phyloP scores from a whole-genome alignment of 345 rosid species.

The Eucalyptus erythrocorys region DNA sequence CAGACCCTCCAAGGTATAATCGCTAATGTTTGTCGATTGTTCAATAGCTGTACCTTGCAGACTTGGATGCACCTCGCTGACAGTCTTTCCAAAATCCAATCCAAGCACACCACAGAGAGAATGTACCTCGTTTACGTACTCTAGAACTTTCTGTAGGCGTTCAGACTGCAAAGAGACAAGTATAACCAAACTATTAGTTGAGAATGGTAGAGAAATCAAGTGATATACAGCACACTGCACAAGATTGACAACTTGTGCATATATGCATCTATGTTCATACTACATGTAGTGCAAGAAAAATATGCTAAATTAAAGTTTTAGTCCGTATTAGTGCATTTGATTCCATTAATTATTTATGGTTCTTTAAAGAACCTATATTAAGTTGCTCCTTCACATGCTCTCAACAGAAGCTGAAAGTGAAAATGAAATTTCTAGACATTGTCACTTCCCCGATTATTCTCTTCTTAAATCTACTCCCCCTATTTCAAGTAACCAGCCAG shows the following conservation, averaged over 20 bases:
- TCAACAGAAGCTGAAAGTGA: background rate
- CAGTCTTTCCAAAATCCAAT: conserved; percentile 68
- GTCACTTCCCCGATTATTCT: background rate
- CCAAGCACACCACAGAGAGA: conserved; percentile 78
- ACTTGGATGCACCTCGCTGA: conserved; percentile 89
- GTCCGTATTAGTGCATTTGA: background rate
- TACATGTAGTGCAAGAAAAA: background rate
- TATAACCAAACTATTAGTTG: background rate
- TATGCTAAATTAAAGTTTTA: background rate
- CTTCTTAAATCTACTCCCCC: background rate
- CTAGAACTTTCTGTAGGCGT: conserved; percentile 77
- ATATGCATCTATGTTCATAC: background rate
- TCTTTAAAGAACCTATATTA: background rate
- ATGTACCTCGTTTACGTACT: conserved; percentile 73
- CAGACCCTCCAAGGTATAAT: conserved; percentile 69
- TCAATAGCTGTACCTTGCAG: conserved; percentile 54
- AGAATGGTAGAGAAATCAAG: background rate
- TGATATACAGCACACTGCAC: background rate
- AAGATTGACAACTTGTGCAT: background rate
- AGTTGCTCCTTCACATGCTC: background rate
- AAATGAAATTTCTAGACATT: background rate
- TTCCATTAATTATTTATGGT: background rate
- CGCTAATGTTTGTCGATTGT: conserved; percentile 77
- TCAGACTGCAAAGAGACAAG: conserved; percentile 50
- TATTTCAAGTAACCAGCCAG: background rate